Base-by-base conservation (phyloP, 768 basidiomycete genomes). In the Tricholoma furcatifolium region DNA sequence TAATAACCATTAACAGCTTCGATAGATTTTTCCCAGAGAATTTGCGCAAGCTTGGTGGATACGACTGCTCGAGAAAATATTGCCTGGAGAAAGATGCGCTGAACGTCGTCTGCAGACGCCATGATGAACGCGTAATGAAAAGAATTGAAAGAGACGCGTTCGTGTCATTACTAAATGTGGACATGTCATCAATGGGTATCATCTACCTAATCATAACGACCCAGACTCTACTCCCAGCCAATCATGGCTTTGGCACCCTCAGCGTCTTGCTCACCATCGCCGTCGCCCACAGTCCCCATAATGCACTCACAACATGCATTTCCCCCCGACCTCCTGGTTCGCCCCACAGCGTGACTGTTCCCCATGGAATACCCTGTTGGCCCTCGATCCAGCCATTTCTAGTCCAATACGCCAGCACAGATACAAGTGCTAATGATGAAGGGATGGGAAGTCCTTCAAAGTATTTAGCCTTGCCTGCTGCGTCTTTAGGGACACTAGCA, bases 241-340 rank as follows among this genome's bases (percentile, higher is more conserved):
- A 70, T 91, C 42, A 81, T 61, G 60, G 51, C 72, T 93, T 93
- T 11, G 91, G 90, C 47, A 98, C 83, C 45, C 85, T 81, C 42
- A 99, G 75, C 14, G 97, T 98, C 74, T 98, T 98, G 79, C 92
- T 95, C 58, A 99, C 91, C 96, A 99, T 98, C 43, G 91, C 88
- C 14, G 93, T 88, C 8, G 90, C 96, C 95, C 94, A 98, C 11
- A 76, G 65, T 6, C 74, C 87, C 68, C 93, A 92, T n/a, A 95
- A 64, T 32, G 91, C 56, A 62, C 85, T 85, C 38, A 85, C 84
- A 35, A 82, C 71, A 69, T 99, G 97, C 43, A 98, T 62, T 60
- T 98, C 96, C 62, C 94, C 87, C 30, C 84, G 80, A 9, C 87
- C 87, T 11, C 88, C 91, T 30, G 73, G 64, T 34, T 73, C 58